Base-by-base conservation (phyloP, 805 yeast species). In the Scheffersomyces lignosus region DNA sequence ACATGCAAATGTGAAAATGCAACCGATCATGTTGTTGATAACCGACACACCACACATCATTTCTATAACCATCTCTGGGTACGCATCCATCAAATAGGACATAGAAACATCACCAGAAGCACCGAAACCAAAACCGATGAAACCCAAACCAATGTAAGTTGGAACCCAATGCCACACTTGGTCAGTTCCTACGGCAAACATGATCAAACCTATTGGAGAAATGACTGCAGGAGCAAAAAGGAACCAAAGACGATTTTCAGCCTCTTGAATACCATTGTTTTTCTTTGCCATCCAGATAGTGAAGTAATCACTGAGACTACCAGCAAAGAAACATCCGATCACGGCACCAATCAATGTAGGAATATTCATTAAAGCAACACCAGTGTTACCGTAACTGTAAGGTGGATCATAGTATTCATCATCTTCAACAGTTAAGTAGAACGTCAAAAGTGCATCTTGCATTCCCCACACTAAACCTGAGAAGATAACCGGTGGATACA, bases 401-500 rank as follows among this genome's bases (percentile, higher is more conserved):
- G 93, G 91, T 0, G 72, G 71, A 38, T 73, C 81, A 35, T 78
- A 78, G 62, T 79, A 84, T 45, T 69, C 65, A 37, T 80, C 80
- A 41, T 83, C 89, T 54, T 83, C 86, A 8, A 86, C 77, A 2
- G 90, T 83, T 44, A 85, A 58, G 57, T 83, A 85, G 49, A 85
- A 84, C 0, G 90, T 78, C 45, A 84, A 69, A 52, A 83, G 80
- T 0, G 88, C 85, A 53, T 83, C 88, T 56, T 84, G 91, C 40
- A 80, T 68, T 30, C 91, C 91, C 91, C 91, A 85, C 45, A 83
- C 77, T n/a, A 81, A 41, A 33, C 87, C 87, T 2, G 85, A 78
- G 16, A 78, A 62, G 49, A 81, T 62, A 10, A 79, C 81, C 2
- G 86, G 83, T 2, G 87, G 87, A 52, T 78, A 79, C 45, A 68